A percentile compares a stretch with the other conserved stretches of the same genome.
These are phyloP conservation scores for Stephanodiscus minutulus DNA, from an alignment of 108 stramenopile species.

Conservation along the genomic window DNA sequence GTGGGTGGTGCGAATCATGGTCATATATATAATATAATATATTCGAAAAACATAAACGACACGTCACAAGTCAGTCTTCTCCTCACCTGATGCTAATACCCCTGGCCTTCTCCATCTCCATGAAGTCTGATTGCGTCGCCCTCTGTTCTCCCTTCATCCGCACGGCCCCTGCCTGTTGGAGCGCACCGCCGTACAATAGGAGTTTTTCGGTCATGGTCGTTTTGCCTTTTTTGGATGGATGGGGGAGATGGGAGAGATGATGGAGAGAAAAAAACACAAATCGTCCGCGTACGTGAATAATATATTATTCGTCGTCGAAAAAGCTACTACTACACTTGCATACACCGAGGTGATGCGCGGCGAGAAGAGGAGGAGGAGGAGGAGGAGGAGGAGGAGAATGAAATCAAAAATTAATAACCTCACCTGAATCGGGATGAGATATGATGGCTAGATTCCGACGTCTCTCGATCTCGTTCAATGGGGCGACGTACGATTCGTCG, in stretches of 20 bases:
- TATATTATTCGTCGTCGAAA: no score
- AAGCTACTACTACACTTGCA: no score
- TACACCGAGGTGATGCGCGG: no score
- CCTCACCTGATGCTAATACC: slow-evolving; percentile 91
- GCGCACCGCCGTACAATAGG: slow-evolving; percentile 87
- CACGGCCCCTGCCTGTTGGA: slow-evolving; percentile 95
- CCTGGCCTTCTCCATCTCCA: slow-evolving; percentile 95
- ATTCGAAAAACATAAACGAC: no score
- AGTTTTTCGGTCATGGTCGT: slow-evolving; percentile 98
- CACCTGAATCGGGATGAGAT: slow-evolving; percentile 89
- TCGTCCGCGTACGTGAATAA: no score
- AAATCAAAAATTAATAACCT: no score
- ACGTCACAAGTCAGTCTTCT: no score
- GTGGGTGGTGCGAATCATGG: no score
- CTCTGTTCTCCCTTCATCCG: slow-evolving; percentile 89
- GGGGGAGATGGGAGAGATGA: no score
- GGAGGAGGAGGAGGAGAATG: no score
- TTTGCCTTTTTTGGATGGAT: no score
- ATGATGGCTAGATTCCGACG: slow-evolving; percentile 96
- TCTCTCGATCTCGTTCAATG: slow-evolving; percentile 71
- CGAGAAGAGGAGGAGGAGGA: no score
- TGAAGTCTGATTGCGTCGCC: slow-evolving; percentile 87
- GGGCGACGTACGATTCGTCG: slow-evolving; percentile 44
- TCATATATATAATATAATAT: background rate
- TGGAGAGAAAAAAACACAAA: background rate